Evolutionary conservation across 805 yeast genomes (phyloP), one percentile per base, ranked within the genome.

Genomic region (Ogataea siamensis): DNA sequence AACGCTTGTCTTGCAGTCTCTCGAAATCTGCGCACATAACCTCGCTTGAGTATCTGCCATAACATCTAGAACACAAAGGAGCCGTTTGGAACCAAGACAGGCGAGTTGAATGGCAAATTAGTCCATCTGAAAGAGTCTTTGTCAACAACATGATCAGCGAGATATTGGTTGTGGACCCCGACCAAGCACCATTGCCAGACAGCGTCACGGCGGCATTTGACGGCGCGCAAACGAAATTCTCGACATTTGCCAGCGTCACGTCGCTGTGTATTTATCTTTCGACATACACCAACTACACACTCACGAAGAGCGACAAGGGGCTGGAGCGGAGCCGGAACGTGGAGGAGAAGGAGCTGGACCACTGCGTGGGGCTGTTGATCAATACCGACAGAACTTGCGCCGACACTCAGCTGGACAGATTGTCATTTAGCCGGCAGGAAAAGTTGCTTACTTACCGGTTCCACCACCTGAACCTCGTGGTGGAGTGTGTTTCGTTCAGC

Each of bases 401-500:
- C 5, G 25, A 26, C 9, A 21, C 18, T 12, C 37, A 23, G 5
- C 24, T 47, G 28, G 42, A 38, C 19, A 21, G 32, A 4, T 29
- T 50, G n/a, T 13, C 40, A 4, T 28, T 18, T 16, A 43, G 18
- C 27, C 27, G 10, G 11, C 48, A 24, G 19, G 32, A 28, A 26
- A 27, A 17, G 24, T 30, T 57, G 13, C 25, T 55, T 6, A 45
- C 47, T 16, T 33, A 37, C n/a, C 51, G 65, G 37, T 61, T 60
- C 34, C 45, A 45, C 28, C 58, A 61, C 43, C 32, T 61, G 19
- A 60, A 56, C 43, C 45, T 52, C 7, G 46, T 46, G 3, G 44
- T 57, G 18, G 19, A 43, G 3, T 14, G 32, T 2, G 19, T 47
- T 6, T 32, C 50, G 15, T 41, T 49, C 23, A 19, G 23, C 16